A percentile compares a stretch with the other conserved stretches of the same genome.
phyloP scores from a whole-genome alignment of 2,329 filamentous ascomycete genomes.

The Fusarium sp. region DNA sequence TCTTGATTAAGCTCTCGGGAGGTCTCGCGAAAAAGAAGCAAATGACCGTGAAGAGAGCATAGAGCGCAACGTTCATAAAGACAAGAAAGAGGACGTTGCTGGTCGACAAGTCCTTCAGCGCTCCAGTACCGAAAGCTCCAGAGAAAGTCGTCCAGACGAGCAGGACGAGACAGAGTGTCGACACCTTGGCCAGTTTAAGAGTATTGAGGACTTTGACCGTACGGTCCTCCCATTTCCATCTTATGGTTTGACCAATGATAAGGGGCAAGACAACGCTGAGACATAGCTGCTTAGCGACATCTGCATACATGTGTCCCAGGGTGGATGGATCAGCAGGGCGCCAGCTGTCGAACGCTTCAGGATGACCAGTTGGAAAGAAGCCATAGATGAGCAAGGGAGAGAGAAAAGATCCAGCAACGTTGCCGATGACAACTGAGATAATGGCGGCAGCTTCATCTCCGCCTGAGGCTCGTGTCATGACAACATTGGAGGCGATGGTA shows the following conservation, averaged over 20 bases:
- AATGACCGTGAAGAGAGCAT: conserved; percentile 70
- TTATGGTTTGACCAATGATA: conserved; percentile 68
- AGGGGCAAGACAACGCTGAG: conserved; percentile 75
- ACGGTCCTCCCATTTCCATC: conserved; percentile 60
- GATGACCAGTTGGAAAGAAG: conserved; percentile 61
- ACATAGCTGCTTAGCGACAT: conserved; percentile 75
- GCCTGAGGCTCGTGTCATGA: conserved; percentile 76
- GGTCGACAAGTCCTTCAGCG: conserved; percentile 67
- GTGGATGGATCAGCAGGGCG: conserved; percentile 63
- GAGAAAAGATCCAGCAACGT: conserved; percentile 75
- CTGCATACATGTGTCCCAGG: conserved; percentile 70
- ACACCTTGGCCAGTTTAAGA: conserved; percentile 63
- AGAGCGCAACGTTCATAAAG: conserved; percentile 74
- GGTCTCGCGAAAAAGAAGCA: conserved; percentile 65
- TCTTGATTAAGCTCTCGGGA: conserved; percentile 45
- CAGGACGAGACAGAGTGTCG: conserved; percentile 59
- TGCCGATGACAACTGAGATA: conserved; percentile 77
- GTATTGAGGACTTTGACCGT: conserved; percentile 65
- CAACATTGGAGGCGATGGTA: conserved; percentile 78
- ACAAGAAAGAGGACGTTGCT: conserved; percentile 74
- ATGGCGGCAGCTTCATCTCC: conserved; percentile 74
- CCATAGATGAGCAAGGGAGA: conserved; percentile 72
- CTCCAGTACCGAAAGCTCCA: conserved; percentile 71
- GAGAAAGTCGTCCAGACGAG: conserved; percentile 73
- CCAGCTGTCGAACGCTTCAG: conserved; percentile 65